Percentiles rank a stretch among this genome's conserved stretches.
phyloP scores from a whole-genome alignment of 495 filamentous ascomycete genomes.

The Pyronema domesticum region DNA sequence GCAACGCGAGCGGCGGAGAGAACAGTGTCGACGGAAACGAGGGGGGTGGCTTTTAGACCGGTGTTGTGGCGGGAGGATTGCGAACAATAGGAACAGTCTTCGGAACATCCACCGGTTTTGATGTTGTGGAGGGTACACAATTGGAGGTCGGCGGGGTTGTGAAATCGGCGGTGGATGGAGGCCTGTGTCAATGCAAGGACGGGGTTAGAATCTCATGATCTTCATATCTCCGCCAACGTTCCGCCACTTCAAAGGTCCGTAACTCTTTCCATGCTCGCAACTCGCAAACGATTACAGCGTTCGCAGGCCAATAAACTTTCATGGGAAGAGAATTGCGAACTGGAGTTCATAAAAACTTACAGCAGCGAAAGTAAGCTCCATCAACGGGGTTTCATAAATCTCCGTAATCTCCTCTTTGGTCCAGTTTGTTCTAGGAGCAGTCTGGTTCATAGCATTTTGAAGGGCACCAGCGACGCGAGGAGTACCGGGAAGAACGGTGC shows the following conservation, averaged over 20 bases:
- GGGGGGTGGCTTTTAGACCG: slow-evolving; percentile 57
- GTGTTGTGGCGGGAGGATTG: slow-evolving; percentile 64
- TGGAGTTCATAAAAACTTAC: slow-evolving; percentile 30
- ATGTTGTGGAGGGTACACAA: slow-evolving; percentile 89
- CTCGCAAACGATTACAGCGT: no score
- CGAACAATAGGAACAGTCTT: slow-evolving; percentile 79
- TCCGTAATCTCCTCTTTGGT: slow-evolving; percentile 56
- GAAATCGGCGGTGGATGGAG: slow-evolving; percentile 61
- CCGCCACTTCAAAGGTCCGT: no score
- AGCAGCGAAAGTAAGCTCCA: slow-evolving; percentile 55
- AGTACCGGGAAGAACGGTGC: no score
- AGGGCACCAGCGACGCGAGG: slow-evolving; percentile 8
- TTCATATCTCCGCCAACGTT: not conserved
- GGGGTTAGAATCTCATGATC: not conserved
- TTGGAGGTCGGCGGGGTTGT: slow-evolving; percentile 59
- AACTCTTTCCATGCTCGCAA: no score
- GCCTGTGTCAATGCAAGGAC: slow-evolving; percentile 31
- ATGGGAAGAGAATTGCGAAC: no score
- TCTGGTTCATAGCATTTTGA: slow-evolving; percentile 39
- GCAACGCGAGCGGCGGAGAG: slow-evolving; percentile 57
- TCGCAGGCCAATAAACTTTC: no score
- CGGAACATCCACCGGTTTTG: slow-evolving; percentile 77
- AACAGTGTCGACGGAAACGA: slow-evolving; percentile 59
- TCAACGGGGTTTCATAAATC: slow-evolving; percentile 61
- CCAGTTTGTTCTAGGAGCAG: slow-evolving; percentile 49